Evolutionary conservation across 805 yeast species (phyloP).

Genomic region (Helenozyma baotianmanensis): DNA sequence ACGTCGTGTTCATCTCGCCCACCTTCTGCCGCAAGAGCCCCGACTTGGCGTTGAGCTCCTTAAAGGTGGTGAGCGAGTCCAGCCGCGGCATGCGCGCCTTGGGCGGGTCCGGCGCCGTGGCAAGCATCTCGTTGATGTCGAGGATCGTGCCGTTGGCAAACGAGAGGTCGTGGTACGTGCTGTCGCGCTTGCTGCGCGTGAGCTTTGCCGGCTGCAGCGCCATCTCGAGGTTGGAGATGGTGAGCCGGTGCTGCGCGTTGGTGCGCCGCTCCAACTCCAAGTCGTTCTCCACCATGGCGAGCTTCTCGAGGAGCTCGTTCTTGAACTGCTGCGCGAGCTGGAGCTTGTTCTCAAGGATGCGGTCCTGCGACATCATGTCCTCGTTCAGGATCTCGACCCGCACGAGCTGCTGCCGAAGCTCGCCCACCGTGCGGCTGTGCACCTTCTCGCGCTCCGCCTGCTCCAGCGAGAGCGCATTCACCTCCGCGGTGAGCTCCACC

Average conservation of each 20-base stretch:
- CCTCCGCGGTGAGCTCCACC: conserved; percentile 16
- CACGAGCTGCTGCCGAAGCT: conserved; percentile 29
- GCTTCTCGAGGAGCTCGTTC: conserved; percentile 38
- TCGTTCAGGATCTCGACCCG: conserved; percentile 42
- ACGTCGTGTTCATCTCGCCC: conserved; percentile 11
- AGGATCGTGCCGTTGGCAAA: conserved; percentile 14
- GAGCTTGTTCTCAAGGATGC: conserved; percentile 31
- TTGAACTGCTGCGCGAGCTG: conserved; percentile 33
- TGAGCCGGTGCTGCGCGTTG: conserved; percentile 12
- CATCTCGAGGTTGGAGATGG: conserved; percentile 11
- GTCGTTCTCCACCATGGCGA: conserved; percentile 41
- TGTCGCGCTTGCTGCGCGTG: conserved; percentile 4
- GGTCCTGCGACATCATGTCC: conserved; percentile 34
- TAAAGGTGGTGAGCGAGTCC: conserved; percentile 28
- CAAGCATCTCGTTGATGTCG: conserved; percentile 16
- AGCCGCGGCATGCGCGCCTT: conserved; percentile 17
- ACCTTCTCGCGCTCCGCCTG: conserved; percentile 9
- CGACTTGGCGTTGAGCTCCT: conserved; percentile 24
- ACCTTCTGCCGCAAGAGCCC: conserved; percentile 12
- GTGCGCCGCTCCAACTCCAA: conserved; percentile 15
- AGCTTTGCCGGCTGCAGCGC: not conserved
- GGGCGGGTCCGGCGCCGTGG: conserved; percentile 11
- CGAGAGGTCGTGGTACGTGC: conserved; percentile 11
- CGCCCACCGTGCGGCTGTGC: conserved; percentile 17
- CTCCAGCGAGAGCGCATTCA: conserved; percentile 14